Base-by-base conservation (phyloP, 2,329 filamentous ascomycete species). In the Calonectria multiphialidica region DNA sequence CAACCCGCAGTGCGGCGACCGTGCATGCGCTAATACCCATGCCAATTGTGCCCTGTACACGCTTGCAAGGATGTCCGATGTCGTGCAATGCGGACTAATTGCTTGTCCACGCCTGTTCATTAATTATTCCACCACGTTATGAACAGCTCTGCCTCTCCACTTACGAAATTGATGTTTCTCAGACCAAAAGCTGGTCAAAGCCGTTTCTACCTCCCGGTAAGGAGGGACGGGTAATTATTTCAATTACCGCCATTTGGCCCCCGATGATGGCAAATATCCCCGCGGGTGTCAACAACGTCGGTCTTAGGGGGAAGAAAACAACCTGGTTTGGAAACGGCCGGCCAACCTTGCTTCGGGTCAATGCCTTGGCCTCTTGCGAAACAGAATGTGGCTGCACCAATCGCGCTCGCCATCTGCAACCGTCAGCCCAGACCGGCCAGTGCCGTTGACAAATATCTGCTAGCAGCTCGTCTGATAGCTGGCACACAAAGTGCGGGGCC, bases 381-480 rank as follows among this genome's bases (percentile, higher is more conserved):
- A 65, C 62, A 72, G 68, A 73, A 63, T 70, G 66, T 68, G 71
- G 73, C 68, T 75, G 71, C 73, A 68, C 71, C 70, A 79, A 72
- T 76, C 66, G 72, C 71, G 68, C 65, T 75, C 65, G 40, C 61
- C 64, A 71, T 76, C 72, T 75, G 76, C 72, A 74, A 75, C 72
- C 74, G 73, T 79, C 75, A 75, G 73, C 73, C 74, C 77, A 78
- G 74, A 71, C 68, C 71, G 73, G 71, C 70, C 73, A 71, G 68
- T 72, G 45, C 71, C 73, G 72, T 68, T 68, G 42, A 64, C 65
- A 67, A 68, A 57, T 50, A 28, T 59, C 67, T 50, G n/a, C 70
- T 55, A 64, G 66, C 62, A 67, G 63, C 75, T 70, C 61, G 61
- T 30, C 62, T 49, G 61, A 70, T 66, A 59, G 35, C 53, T 40